Conservation (phyloP, 305 asterid species). For the Fraxinus paxiana region DNA sequence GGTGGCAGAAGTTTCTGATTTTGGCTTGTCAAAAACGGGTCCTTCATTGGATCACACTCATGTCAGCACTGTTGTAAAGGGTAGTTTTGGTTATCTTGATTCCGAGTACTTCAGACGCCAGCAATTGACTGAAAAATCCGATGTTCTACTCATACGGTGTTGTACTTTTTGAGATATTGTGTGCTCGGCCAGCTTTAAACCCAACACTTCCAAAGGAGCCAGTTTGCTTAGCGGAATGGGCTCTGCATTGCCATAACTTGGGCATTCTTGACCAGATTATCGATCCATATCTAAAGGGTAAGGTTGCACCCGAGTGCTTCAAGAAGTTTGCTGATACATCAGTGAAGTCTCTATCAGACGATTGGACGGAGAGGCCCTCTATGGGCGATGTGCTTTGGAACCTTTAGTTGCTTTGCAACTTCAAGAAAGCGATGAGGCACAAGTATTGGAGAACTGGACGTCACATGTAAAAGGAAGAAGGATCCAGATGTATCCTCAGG, state of each 20-base stretch:
- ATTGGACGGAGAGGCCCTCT: slow-evolving; percentile 77
- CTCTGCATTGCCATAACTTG: slow-evolving; percentile 63
- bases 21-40: slow-evolving; percentile 81
- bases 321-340: slow-evolving; percentile 83
- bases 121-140: slow-evolving; percentile 75
- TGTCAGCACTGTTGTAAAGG: slow-evolving; percentile 87
- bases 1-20: slow-evolving; percentile 87
- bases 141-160: slow-evolving; percentile 82
- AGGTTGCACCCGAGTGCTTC: slow-evolving; percentile 80
- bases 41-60: slow-evolving; percentile 77
- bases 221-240: slow-evolving; percentile 93
- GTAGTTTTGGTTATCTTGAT: slow-evolving; percentile 74
- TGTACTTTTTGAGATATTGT: slow-evolving; percentile 70
- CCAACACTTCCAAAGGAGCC: slow-evolving; percentile 80
- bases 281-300: slow-evolving; percentile 88
- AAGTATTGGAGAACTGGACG: slow-evolving; percentile 52
- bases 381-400: slow-evolving; percentile 97
- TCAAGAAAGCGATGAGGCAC: slow-evolving; percentile 85
- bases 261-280: slow-evolving; percentile 71
- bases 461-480: slow-evolving; percentile 53
- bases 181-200: slow-evolving; percentile 84
- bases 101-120: slow-evolving; percentile 72
- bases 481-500: slow-evolving; percentile 52
- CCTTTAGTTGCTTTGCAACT: slow-evolving; percentile 81
- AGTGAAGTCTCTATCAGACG: slow-evolving; percentile 74